Evolutionary conservation across 352 stramenopile genomes (phyloP).

Genomic region (Pythium scleroteichum): DNA sequence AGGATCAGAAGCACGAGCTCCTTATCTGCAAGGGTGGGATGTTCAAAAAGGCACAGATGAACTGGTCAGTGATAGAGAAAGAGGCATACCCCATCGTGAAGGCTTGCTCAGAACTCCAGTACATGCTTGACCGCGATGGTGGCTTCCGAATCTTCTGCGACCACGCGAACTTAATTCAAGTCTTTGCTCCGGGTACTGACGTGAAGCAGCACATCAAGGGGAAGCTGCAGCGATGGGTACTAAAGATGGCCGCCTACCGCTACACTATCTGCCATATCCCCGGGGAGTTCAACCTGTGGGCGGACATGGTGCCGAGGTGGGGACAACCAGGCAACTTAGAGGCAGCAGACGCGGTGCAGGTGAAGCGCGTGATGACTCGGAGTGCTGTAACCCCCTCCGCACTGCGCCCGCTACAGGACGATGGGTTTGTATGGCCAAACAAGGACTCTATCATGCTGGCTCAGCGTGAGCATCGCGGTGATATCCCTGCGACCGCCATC

Average conservation of each 20-base stretch:
- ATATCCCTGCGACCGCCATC: no score
- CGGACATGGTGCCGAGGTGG: slow-evolving; percentile 30
- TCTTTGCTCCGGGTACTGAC: slow-evolving; percentile 27
- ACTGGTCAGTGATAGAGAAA: slow-evolving; percentile 33
- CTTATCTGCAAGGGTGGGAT: slow-evolving; percentile 10
- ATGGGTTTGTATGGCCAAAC: no score
- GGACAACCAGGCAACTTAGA: neutral
- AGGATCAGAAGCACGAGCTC: neutral
- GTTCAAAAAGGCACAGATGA: slow-evolving; percentile 22
- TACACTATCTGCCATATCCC: slow-evolving; percentile 36
- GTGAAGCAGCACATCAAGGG: slow-evolving; percentile 28
- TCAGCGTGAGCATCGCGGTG: no score
- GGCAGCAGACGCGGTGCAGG: neutral
- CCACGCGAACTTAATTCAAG: slow-evolving; percentile 29
- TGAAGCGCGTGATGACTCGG: neutral
- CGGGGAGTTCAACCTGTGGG: slow-evolving; percentile 1
- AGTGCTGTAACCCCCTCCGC: neutral
- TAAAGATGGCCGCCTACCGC: slow-evolving; percentile 7
- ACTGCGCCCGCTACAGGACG: slow-evolving; percentile 3
- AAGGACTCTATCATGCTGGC: no score
- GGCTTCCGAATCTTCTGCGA: slow-evolving; percentile 32
- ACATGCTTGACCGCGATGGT: slow-evolving; percentile 13
- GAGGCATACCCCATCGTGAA: slow-evolving; percentile 19
- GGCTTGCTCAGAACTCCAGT: slow-evolving; percentile 12
- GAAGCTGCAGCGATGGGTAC: slow-evolving; percentile 32